Evolutionary conservation across 768 basidiomycete species (phyloP).

Genomic region (Naganishia randhawae): DNA sequence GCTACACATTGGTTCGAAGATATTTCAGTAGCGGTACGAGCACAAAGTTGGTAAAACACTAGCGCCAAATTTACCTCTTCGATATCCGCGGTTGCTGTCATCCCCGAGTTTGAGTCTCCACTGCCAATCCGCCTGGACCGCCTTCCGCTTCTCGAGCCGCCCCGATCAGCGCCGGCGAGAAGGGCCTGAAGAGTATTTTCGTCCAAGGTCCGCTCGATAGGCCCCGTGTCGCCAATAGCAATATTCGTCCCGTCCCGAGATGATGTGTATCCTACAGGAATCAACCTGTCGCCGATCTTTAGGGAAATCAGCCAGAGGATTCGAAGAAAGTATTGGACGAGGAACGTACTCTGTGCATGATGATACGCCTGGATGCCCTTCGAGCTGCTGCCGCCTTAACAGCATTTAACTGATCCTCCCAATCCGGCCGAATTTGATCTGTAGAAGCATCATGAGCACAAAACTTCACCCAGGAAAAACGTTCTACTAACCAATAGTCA

Average conservation of each 20-base stretch:
- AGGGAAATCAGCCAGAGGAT: background rate
- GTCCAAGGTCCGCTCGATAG: conserved; percentile 18
- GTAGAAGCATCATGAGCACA: conserved; percentile 45
- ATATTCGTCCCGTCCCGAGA: conserved; percentile 65
- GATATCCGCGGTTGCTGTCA: conserved; percentile 35
- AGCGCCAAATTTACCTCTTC: background rate
- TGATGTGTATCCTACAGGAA: conserved; percentile 93
- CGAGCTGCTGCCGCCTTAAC: conserved; percentile 94
- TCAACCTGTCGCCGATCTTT: conserved; percentile 83
- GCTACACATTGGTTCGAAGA: conserved; percentile 53
- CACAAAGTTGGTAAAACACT: background rate
- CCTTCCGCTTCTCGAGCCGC: conserved; percentile 55
- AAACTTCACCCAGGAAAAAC: background rate
- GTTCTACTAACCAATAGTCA: conserved; percentile 58
- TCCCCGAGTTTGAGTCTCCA: conserved; percentile 72
- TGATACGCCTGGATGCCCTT: conserved; percentile 88
- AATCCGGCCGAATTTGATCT: conserved; percentile 95
- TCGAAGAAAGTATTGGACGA: background rate
- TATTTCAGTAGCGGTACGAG: background rate
- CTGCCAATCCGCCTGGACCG: conserved; percentile 62
- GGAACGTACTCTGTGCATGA: conserved; percentile 73
- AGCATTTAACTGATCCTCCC: conserved; percentile 91
- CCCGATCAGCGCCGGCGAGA: conserved; percentile 17
- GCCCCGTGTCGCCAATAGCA: conserved; percentile 9
- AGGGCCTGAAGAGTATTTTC: conserved; percentile 9